Percentiles rank a stretch among this genome's conserved stretches.
phyloP scores from a whole-genome alignment of 2,329 filamentous ascomycete species.

The Ceratocystis cubensis region DNA sequence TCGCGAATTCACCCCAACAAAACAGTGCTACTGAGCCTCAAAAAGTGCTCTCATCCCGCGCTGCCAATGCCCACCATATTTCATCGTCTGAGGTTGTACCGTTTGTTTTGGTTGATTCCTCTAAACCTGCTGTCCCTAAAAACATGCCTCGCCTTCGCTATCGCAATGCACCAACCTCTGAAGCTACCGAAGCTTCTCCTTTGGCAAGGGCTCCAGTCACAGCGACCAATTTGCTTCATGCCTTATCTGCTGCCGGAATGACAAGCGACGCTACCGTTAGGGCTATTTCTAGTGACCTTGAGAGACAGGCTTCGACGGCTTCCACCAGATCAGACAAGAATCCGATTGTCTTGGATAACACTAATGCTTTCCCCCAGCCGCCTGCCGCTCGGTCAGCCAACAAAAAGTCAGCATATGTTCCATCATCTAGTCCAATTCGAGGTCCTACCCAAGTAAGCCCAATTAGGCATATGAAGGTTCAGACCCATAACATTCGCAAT shows the following conservation, averaged over 20 bases:
- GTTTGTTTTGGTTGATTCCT: conserved; percentile 17
- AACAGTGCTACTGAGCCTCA: not conserved
- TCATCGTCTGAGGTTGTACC: conserved; percentile 22
- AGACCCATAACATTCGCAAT: conserved; percentile 9
- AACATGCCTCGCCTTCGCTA: conserved; percentile 20
- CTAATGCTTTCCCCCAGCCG: conserved; percentile 14
- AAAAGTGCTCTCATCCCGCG: not conserved
- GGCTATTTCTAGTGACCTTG: conserved; percentile 2
- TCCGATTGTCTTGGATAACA: conserved; percentile 14
- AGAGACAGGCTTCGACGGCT: conserved; percentile 7
- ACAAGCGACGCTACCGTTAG: not conserved
- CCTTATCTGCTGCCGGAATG: not conserved
- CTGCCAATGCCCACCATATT: conserved; percentile 43
- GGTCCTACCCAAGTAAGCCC: not conserved
- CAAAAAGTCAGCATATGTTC: not conserved
- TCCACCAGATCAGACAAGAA: conserved; percentile 11
- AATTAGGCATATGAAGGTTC: not conserved
- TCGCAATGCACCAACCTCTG: conserved; percentile 2
- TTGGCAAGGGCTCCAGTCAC: not conserved
- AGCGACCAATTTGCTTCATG: not conserved
- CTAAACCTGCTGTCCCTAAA: conserved; percentile 13
- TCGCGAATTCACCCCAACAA: not conserved
- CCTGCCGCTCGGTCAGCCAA: not conserved
- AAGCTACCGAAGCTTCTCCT: not conserved
- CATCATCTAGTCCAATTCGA: not conserved